These are phyloP conservation scores for Arthrobotrys sphaeroides DNA, from an alignment of 2,329 filamentous ascomycete genomes.

Conservation along the genomic window DNA sequence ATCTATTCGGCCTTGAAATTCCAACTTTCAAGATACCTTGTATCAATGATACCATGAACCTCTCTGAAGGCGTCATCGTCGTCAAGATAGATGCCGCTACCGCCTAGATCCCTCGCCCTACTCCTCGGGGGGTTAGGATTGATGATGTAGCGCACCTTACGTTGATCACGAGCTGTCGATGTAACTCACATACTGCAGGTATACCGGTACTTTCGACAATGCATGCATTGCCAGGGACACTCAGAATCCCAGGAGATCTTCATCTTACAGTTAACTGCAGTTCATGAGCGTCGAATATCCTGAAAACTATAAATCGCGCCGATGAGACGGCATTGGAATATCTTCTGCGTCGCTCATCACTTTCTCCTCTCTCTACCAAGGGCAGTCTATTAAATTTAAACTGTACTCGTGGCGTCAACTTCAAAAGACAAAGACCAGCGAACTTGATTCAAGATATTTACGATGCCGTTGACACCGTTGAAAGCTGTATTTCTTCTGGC, in stretches of 20 bases:
- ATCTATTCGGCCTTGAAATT: neutral
- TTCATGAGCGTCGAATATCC: neutral
- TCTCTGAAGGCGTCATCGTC: slow-evolving; percentile 42
- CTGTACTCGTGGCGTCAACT: neutral
- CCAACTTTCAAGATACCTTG: neutral
- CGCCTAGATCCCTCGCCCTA: slow-evolving; percentile 5
- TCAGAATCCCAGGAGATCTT: slow-evolving; percentile 10
- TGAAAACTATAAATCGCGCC: neutral
- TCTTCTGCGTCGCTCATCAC: slow-evolving; percentile 20
- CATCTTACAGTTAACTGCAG: neutral
- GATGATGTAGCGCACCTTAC: neutral
- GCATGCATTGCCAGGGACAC: neutral
- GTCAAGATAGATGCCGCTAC: neutral
- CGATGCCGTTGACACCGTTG: slow-evolving; percentile 37
- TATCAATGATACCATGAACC: slow-evolving; percentile 34
- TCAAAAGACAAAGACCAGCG: neutral
- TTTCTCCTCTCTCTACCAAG: neutral
- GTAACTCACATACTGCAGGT: slow-evolving; percentile 7
- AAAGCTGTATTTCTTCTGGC: slow-evolving; percentile 29
- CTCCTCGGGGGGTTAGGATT: neutral
- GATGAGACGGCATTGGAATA: neutral
- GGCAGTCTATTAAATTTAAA: neutral
- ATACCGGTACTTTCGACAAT: slow-evolving; percentile 14
- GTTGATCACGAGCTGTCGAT: neutral
- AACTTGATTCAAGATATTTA: neutral